Evolutionary conservation across 805 yeast genomes (phyloP), one percentile per base, ranked within the genome.

Genomic region (Teunomyces pallodes): DNA sequence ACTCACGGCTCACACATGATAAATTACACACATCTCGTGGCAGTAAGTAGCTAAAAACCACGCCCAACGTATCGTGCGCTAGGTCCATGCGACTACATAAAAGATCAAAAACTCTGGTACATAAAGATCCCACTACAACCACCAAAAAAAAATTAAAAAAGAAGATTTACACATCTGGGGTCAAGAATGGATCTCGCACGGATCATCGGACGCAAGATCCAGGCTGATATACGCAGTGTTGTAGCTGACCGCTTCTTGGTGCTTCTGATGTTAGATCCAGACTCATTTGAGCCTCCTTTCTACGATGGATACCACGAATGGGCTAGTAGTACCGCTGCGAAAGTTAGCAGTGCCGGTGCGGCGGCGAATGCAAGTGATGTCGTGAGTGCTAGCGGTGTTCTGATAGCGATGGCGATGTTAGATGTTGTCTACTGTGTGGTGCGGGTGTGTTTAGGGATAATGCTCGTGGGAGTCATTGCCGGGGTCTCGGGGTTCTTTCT

Each of bases 221-320:
- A 32, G n/a, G 31, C 17, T 13, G 52, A 49, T 24, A 9, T 49
- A 2, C 36, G 36, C 30, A 14, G 9, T 14, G 41, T 46, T 27
- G 13, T 30, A 6, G 7, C 17, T 3, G n/a, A 13, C n/a, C 27
- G 26, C 9, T 28, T 20, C 14, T 26, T 30, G 41, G n/a, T 38
- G 27, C 17, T 26, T 42, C 29, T 61, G 8, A n/a, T 54, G 6
- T 44, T 60, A 3, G 48, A 55, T 42, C 67, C 67, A 9, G 62
- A 60, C 14, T 47, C 51, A 12, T 62, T 52, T 43, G 57, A 54
- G 29, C 68, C 65, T n/a, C 69, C 69, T 7, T 64, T 64, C 46
- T 50, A 57, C 12, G 48, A 45, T 39, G 54, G 54, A 7, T 52
- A 57, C 20, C 42, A 20, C 7, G 20, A 24, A 16, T 9, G 9